Base-by-base conservation (phyloP, 1,139 yeast species). In the Taiozyma sp. region DNA sequence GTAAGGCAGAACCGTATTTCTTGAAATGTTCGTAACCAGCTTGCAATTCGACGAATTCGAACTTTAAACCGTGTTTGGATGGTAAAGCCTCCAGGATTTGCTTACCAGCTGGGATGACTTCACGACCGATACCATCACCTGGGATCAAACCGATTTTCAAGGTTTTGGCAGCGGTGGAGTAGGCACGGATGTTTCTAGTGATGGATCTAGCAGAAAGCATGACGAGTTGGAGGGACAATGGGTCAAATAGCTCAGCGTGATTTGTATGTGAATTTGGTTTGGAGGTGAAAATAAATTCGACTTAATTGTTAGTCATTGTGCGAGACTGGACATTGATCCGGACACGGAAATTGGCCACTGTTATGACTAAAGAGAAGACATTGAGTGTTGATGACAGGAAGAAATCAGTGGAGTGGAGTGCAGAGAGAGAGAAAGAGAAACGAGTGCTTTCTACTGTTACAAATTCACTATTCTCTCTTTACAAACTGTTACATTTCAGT, bases 71-170 rank as follows among this genome's bases (percentile, higher is more conserved):
- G 64, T 77, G 87, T 58, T 79, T 77, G 32, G 83, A 68, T 47
- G 96, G 95, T 53, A 93, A 79, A 56, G 83, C 84, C 70, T 91
- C 93, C 61, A 93, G 77, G 32, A 93, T 81, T 55, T 88, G 86
- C 64, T 80, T 79, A 63, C 98, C 98, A 46, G 98, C 84, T 55
- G 99, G 99, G 56, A 93, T 90, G 47, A 93, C 99, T 72, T 93
- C 99, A 65, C 88, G 83, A 51, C 99, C 99, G 63, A 93, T 93
- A 57, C 99, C 99, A 68, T 93, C 99, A 67, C 99, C 99, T 48
- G 99, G 97, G 63, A 93, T 90, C 66, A 93, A 79, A 55, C 86
- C 83, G 49, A 50, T 46, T 37, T 30, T 47, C 19, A 50, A 40
- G 22, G 53, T 50, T 43, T 50, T 50, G 10, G 53, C 48, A n/a